Base-by-base conservation (phyloP, 768 basidiomycete species). In the Tylopilus subfusipes region DNA sequence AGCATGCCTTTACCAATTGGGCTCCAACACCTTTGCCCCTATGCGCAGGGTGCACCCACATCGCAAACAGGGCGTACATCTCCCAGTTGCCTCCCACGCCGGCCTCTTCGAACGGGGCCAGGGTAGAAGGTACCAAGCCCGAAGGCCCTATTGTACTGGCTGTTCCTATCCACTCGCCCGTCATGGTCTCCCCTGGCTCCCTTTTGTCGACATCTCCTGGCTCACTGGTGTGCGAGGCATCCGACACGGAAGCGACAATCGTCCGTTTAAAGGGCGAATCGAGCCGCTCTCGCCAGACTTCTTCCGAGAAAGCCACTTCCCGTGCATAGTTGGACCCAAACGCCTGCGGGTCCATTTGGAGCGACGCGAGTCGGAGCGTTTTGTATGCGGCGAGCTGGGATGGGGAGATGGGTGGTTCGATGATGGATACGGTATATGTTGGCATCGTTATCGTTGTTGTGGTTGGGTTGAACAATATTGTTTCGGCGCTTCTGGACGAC, bases 21-120 rank as follows among this genome's bases (percentile, higher is more conserved):
- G 25, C 10, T 6, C 56, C 68, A 16, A 69, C 16, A 14, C 62
- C 60, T 39, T 53, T 66, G n/a, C 60, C 58, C 16, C 68, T 57
- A 29, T 70, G 68, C 2, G 59, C 58, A n/a, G 60, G 70, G 29
- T 61, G 61, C 5, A 68, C 64, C 70, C 66, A 70, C 64, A 68
- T 60, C n/a, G 38, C 60, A 40, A 5, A 64, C 14, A 69, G 22
- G 14, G 50, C 52, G 16, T 71, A 65, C 12, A 54, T 48, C 16
- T 65, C 54, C 58, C 60, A 69, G 9, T 58, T 40, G 3, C n/a
- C 38, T 5, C 50, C 50, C 34, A 63, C 21, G 0, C 62, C 62
- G 0, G 55, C 60, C 22, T 57, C 54, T 39, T 48, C 31, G 48
- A 71, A 45, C 3, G 56, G 57, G 13, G 33, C 58, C 16, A 58